Evolutionary conservation across 768 basidiomycete species (phyloP).

Genomic region (Termitomyces sp.): DNA sequence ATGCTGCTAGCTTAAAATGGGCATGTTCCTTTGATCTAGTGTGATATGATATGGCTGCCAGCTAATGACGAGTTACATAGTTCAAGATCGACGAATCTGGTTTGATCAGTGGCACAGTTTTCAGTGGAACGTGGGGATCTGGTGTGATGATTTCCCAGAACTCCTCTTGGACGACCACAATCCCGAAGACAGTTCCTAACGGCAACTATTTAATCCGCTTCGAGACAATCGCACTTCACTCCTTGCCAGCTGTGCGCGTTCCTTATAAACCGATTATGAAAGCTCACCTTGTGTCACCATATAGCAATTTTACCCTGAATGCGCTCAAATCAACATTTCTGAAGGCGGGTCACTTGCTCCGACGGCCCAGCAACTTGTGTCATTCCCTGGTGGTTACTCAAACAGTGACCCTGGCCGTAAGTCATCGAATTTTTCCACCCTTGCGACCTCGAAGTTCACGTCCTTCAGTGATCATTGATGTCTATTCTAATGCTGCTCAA

Average conservation of each 20-base stretch:
- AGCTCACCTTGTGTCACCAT: neutral
- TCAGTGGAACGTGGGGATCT: constrained; percentile 35
- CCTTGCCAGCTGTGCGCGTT: constrained; percentile 44
- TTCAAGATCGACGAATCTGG: constrained; percentile 48
- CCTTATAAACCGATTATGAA: neutral
- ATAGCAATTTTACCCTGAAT: constrained; percentile 70
- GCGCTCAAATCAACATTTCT: constrained; percentile 40
- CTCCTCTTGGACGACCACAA: constrained; percentile 42
- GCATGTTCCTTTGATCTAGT: constrained; percentile 18
- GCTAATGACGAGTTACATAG: constrained; percentile 11
- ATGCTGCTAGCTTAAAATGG: constrained; percentile 37
- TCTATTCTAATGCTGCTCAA: constrained; percentile 36
- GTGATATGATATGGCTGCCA: neutral
- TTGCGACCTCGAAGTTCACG: constrained; percentile 13
- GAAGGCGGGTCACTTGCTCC: constrained; percentile 38
- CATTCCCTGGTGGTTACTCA: constrained; percentile 45
- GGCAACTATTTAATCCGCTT: constrained; percentile 47
- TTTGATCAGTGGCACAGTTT: constrained; percentile 40
- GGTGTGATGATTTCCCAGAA: constrained; percentile 44
- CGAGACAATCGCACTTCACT: constrained; percentile 47
- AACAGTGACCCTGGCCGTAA: constrained; percentile 39
- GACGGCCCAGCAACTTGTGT: constrained; percentile 39
- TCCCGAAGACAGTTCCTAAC: constrained; percentile 39
- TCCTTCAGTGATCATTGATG: constrained; percentile 33
- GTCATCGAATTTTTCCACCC: constrained; percentile 9